Evolutionary conservation across 441 rosid genomes (phyloP).

Genomic region (Flueggea neowawraea): DNA sequence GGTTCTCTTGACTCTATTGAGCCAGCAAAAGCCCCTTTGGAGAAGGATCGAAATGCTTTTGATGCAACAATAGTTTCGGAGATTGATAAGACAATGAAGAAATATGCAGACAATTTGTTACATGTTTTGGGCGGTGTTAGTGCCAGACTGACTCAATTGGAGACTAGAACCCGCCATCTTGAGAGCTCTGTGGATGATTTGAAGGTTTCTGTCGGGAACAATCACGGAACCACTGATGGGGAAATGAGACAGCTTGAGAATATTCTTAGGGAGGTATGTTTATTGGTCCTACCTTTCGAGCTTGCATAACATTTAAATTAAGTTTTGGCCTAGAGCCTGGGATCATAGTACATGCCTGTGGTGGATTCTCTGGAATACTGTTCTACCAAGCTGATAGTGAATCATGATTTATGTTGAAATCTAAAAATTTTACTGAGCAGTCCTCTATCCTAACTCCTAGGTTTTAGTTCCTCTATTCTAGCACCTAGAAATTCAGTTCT

Average conservation of each 20-base stretch:
- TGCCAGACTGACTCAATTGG: conserved; percentile 81
- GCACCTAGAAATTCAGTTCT: no score
- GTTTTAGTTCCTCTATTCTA: no score
- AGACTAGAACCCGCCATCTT: conserved; percentile 60
- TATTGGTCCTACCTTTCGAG: neutral
- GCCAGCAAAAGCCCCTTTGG: conserved; percentile 46
- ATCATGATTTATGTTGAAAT: no score
- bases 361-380: no score
- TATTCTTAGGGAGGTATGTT: conserved; percentile 70
- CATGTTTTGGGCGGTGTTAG: conserved; percentile 70
- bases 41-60: conserved; percentile 40
- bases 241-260: conserved; percentile 82
- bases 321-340: no score
- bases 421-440: no score
- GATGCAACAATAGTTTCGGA: conserved; percentile 45
- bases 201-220: conserved; percentile 71
- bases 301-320: neutral
- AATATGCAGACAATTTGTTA: conserved; percentile 59
- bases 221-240: conserved; percentile 74
- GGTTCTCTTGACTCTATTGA: conserved; percentile 61
- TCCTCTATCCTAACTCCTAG: no score
- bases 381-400: no score
- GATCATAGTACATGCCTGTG: no score
- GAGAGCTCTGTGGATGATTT: conserved; percentile 82
- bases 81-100: conserved; percentile 73